Evolutionary conservation across 257 asterid genomes (phyloP), one percentile per base, ranked within the genome.

Genomic region (Henckelia pumila): DNA sequence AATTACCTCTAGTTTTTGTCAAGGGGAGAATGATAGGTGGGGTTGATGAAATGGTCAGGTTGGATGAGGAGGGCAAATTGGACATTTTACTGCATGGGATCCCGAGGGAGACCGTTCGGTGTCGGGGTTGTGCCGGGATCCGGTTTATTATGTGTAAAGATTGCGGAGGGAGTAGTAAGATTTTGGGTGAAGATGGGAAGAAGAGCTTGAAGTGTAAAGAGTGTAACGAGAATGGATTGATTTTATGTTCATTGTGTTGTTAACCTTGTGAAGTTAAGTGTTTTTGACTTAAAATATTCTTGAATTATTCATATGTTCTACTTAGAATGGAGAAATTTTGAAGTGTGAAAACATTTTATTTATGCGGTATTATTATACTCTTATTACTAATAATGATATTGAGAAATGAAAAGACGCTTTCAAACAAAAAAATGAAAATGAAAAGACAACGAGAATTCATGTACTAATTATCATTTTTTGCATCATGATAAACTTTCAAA

Each of bases 21-120:
- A 91, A 79, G 37, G 99, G 99, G 44, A 83, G 96, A 35, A 59
- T 94, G 78, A 83, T 91, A 20, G 96, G 96, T n/a, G 99, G 96
- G 37, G 93, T 91, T 0, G 93, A 84, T 29, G 97, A 94, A 78
- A 59, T 94, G 71, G 72, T 77, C 75, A 87, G 77, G 80, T 35
- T 91, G 78, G 97, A 94, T 21, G 97, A 94, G 84, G 97, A 84
- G 81, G 97, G 95, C 0, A 94, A 73, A 67, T 68, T 94, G 76
- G 95, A 76, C 5, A 68, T 67, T 35, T 49, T 94, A 78, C 66
- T 88, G 0, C 23, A 56, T 0, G 96, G 97, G 76, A 88, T 88
- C 7, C 89, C 96, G 5, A 70, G 13, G 79, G 93, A 89, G 0
- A 71, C 16, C 0, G 70, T 75, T 1, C 71, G 82, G 2, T 91